A percentile compares a stretch with the other conserved stretches of the same genome.
These are phyloP conservation scores for Trametes cingulata DNA, from an alignment of 768 basidiomycete species.

Conservation along the genomic window DNA sequence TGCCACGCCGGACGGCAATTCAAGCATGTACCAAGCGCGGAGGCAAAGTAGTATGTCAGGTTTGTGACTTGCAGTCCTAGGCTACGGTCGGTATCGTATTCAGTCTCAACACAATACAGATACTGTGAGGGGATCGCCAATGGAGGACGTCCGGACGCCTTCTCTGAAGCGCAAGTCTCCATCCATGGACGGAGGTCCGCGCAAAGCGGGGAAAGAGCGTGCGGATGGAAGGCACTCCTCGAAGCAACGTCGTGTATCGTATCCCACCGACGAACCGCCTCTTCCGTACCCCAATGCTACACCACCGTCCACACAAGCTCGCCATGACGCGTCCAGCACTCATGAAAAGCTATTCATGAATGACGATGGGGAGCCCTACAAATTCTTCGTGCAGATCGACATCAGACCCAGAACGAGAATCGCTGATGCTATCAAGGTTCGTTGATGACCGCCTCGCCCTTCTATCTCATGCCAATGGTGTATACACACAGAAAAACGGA, in stretches of 20 bases:
- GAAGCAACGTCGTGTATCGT: constrained; percentile 3
- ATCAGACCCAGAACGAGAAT: constrained; percentile 52
- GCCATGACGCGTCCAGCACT: background rate
- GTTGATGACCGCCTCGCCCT: constrained; percentile 17
- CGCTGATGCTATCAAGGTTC: constrained; percentile 62
- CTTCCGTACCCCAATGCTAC: background rate
- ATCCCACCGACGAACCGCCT: background rate
- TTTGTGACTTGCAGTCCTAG: background rate
- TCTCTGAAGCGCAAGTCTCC: constrained; percentile 11
- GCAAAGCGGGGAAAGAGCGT: background rate
- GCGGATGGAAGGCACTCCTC: background rate
- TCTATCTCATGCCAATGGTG: background rate
- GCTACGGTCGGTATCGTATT: background rate
- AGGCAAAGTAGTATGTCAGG: constrained; percentile 7
- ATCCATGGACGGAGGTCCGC: background rate
- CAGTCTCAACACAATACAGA: background rate
- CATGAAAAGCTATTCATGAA: constrained; percentile 45
- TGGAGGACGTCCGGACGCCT: constrained; percentile 1
- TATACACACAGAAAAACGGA: constrained; percentile 55
- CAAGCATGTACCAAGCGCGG: background rate
- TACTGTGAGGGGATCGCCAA: background rate
- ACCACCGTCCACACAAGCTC: background rate
- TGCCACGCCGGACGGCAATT: background rate
- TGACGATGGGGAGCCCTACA: constrained; percentile 43
- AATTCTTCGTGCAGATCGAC: constrained; percentile 72